These are phyloP conservation scores for Diutina sp. DNA, from an alignment of 1,139 yeast genomes.

Conservation along the genomic window DNA sequence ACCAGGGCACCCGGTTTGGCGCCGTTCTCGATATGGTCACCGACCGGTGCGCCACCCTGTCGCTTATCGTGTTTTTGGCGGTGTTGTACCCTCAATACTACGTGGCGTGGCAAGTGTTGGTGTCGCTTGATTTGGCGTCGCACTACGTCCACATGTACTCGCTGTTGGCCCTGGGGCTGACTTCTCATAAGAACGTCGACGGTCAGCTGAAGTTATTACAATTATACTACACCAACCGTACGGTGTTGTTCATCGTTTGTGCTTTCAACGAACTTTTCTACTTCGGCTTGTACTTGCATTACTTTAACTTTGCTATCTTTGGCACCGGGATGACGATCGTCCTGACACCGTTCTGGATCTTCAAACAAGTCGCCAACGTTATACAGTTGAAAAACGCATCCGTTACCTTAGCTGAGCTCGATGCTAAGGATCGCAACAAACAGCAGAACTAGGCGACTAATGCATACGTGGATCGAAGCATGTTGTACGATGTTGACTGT, in stretches of 20 bases:
- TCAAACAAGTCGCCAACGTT: slow-evolving; percentile 84
- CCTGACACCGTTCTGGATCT: slow-evolving; percentile 78
- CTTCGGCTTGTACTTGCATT: slow-evolving; percentile 72
- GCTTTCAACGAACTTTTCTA: slow-evolving; percentile 88
- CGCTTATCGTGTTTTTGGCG: slow-evolving; percentile 75
- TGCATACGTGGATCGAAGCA: not conserved
- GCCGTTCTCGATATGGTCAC: slow-evolving; percentile 99
- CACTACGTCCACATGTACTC: slow-evolving; percentile 99
- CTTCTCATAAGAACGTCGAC: slow-evolving; percentile 77
- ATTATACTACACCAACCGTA: slow-evolving; percentile 78
- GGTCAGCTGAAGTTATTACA: slow-evolving; percentile 59
- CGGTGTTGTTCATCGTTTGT: slow-evolving; percentile 77
- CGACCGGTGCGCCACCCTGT: slow-evolving; percentile 92
- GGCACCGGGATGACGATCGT: slow-evolving; percentile 54
- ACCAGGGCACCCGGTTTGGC: slow-evolving; percentile 88
- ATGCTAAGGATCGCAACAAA: slow-evolving; percentile 42
- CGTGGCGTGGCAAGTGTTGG: slow-evolving; percentile 71
- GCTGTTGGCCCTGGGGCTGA: slow-evolving; percentile 64
- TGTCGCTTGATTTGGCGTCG: slow-evolving; percentile 82
- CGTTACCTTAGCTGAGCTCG: slow-evolving; percentile 62
- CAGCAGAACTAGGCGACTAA: not conserved
- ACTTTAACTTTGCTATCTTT: slow-evolving; percentile 51
- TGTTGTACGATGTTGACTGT: not conserved
- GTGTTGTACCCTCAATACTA: slow-evolving; percentile 59
- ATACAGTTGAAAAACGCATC: slow-evolving; percentile 86